Evolutionary conservation across 2,329 filamentous ascomycete species (phyloP), one percentile per base, ranked within the genome.

Genomic region (Rutstroemia sp.): DNA sequence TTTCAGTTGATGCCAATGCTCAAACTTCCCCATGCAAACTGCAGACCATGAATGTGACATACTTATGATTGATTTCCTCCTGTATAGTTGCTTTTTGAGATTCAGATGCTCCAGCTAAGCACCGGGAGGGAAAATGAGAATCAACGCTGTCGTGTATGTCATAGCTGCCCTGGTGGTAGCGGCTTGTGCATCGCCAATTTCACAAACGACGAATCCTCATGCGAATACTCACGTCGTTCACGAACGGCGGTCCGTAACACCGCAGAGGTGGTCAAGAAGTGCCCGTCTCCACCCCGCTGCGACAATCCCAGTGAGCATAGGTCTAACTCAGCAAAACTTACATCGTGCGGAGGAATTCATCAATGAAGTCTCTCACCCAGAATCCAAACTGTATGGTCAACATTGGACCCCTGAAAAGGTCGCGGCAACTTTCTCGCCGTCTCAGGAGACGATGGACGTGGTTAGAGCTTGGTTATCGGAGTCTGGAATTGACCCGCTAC

Each of bases 401-500:
- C 75, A 78, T 67, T 78, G 75, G 73, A 72, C 73, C 5, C 61
- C 70, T 2, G 67, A 74, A 23, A 67, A 77, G 61, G 66, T 78
- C 2, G 67, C 71, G 8, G 69, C 73, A 10, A 73, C 70, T 51
- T 78, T 78, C 66, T 70, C 74, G 1, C 71, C 72, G 5, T 64
- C 63, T 12, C 48, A 63, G 6, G 74, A 79, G 44, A 70, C 77
- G 5, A 73, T 83, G 3, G 70, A 75, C 16, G 68, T 74, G 1
- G 77, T 83, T 30, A 74, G 74, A 62, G 63, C 71, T 8, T 85
- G 81, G 81, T 73, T 84, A n/a, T 67, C 72, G 19, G 65, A 69
- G 5, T 73, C 76, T 21, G 82, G 81, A 6, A 78, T 85, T 45
- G 64, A 72, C 17, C 65, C 67, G 2, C 70, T 71, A 3, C 73